Evolutionary conservation across 1,284 basidiomycete genomes (phyloP), one percentile per base, ranked within the genome.

Genomic region (Austroboletus rostrupii): DNA sequence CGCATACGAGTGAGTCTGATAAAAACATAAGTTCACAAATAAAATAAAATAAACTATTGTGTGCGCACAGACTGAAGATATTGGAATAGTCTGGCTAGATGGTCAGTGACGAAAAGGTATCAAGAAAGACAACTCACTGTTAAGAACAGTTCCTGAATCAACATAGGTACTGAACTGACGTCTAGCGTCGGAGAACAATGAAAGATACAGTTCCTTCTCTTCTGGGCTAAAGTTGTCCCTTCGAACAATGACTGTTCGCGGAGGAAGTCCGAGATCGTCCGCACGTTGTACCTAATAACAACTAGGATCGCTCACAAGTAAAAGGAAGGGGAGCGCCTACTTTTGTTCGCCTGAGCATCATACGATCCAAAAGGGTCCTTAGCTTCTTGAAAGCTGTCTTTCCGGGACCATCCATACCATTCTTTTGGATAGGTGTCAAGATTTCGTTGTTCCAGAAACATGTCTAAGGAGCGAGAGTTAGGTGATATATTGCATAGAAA

Each of bases 191-290:
- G 89, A 87, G 74, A 96, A 99, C 31, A 99, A 72, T 4, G 90
- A 93, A 47, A 87, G 78, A 70, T 99, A 99, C 12, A 99, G 73
- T 62, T 99, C 96, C 68, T 95, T 97, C 71, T 98, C 95, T 66
- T 97, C 92, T 0, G 92, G 90, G 56, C 92, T 97, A 75, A 99
- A 99, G 68, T 88, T 89, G 68, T 99, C 96, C 46, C 86, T 78
- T 36, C 93, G 83, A 53, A 99, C 87, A 47, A 91, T 78, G 39
- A 99, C 90, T 0, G 87, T 95, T 36, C 97, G 81, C 4, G 97
- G 97, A 3, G 97, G 97, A n/a, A 99, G 73, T 6, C 94, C 97
- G 44, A 99, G 83, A 67, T 99, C 97, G 64, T 99, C 97, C 1
- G 96, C 96, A 45, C 91, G 81, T 80, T 99, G 91, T 36, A 99